A percentile compares a stretch with the other conserved stretches of the same genome.
Evolutionary conservation across 768 basidiomycete genomes (phyloP).

Genomic region (Clavaria fumosa): DNA sequence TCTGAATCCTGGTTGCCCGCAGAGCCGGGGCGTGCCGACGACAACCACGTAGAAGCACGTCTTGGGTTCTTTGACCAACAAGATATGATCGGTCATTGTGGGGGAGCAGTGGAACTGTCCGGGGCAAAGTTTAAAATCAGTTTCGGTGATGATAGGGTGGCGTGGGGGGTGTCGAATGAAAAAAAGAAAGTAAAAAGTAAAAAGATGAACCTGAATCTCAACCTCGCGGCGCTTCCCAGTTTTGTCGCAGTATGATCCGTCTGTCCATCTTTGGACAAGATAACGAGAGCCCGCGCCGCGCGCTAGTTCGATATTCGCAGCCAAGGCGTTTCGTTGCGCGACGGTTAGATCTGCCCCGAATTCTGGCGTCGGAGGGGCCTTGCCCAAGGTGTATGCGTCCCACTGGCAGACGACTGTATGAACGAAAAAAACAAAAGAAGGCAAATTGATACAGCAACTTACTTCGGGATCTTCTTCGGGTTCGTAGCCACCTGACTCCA

Average conservation of each 20-base stretch:
- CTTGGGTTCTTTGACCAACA: slow-evolving; percentile 84
- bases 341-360: slow-evolving; percentile 49
- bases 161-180: slow-evolving; percentile 5
- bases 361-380: slow-evolving; percentile 45
- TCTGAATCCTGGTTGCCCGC: slow-evolving; percentile 85
- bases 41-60: slow-evolving; percentile 91
- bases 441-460: slow-evolving; percentile 17
- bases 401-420: slow-evolving; percentile 27
- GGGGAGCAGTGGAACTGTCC: slow-evolving; percentile 87
- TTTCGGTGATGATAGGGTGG: background rate
- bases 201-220: slow-evolving; percentile 72
- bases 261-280: slow-evolving; percentile 82
- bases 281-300: slow-evolving; percentile 72
- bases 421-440: slow-evolving; percentile 13
- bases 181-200: slow-evolving; percentile 10
- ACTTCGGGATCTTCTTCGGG: slow-evolving; percentile 81
- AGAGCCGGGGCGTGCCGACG: slow-evolving; percentile 88
- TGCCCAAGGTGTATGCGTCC: slow-evolving; percentile 67
- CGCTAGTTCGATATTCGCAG: slow-evolving; percentile 61
- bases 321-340: slow-evolving; percentile 47
- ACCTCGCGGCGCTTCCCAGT: slow-evolving; percentile 77
- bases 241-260: slow-evolving; percentile 89
- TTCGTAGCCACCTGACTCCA: slow-evolving; percentile 43
- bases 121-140: background rate
- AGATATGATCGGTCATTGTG: slow-evolving; percentile 81